Evolutionary conservation across 208 protist genomes (phyloP).

Genomic region (Crithidia fasciculata): DNA sequence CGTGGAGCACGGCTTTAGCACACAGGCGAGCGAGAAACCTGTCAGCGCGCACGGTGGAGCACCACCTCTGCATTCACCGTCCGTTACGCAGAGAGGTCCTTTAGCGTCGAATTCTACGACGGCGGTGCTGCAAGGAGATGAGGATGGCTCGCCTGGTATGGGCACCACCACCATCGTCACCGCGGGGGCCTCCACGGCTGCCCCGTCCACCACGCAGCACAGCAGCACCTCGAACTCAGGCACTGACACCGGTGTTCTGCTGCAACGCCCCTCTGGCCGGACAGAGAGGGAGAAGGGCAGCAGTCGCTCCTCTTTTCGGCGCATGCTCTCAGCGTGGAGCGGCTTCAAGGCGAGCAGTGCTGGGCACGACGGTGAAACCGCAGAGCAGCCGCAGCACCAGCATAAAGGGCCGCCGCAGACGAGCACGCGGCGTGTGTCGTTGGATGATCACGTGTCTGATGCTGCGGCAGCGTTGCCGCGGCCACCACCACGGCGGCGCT

Average conservation of each 20-base stretch:
- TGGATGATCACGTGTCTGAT: not conserved
- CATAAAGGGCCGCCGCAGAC: not conserved
- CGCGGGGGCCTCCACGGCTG: not conserved
- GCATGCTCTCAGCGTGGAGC: slow-evolving; percentile 13
- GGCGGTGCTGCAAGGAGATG: too few relatives aligned
- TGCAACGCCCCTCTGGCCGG: too few relatives aligned
- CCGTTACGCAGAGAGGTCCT: too few relatives aligned
- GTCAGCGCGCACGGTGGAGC: not conserved
- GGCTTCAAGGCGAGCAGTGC: not conserved
- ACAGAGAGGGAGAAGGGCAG: not conserved
- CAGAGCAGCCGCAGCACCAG: not conserved
- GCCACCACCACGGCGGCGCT: not conserved
- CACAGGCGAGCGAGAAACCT: not conserved
- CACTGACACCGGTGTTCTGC: not conserved
- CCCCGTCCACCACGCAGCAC: not conserved
- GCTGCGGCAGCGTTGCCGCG: not conserved
- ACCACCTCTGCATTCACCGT: not conserved
- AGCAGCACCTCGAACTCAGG: slow-evolving; percentile 1
- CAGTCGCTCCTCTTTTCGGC: slow-evolving; percentile 4
- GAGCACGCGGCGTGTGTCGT: not conserved
- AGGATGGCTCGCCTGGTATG: too few relatives aligned
- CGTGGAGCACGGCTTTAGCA: slow-evolving; percentile 30
- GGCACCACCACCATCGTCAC: too few relatives aligned
- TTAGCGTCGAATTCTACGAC: too few relatives aligned
- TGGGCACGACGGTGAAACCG: not conserved